Conservation (phyloP, 495 filamentous ascomycete species). For the Aspergillus sclerotiicarbonarius region DNA sequence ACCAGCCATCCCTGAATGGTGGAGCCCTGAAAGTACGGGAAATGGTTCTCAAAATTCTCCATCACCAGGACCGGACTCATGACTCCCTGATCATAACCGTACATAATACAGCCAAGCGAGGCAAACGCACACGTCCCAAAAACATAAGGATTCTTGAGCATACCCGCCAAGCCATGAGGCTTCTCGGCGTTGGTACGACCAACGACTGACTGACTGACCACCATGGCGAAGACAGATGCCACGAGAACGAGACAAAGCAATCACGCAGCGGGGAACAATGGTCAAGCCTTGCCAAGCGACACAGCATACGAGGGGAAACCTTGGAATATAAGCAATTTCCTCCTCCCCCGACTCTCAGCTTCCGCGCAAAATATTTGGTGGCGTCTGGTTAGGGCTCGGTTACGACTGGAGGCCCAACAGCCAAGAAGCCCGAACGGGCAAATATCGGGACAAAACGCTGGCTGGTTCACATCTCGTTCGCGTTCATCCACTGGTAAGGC, state of each 20-base stretch:
- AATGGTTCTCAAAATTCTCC: constrained; percentile 39
- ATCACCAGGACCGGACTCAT: constrained; percentile 57
- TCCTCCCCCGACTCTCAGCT: not conserved
- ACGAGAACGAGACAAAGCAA: too few species aligned
- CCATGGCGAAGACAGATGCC: not conserved
- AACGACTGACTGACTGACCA: constrained; percentile 3
- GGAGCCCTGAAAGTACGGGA: constrained; percentile 52
- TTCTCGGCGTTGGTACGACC: constrained; percentile 2
- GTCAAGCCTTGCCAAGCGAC: not conserved
- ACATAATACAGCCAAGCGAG: constrained; percentile 63
- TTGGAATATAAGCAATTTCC: not conserved
- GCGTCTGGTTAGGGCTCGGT: not conserved
- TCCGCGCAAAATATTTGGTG: not conserved
- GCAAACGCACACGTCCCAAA: constrained; percentile 49
- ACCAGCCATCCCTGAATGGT: constrained; percentile 74
- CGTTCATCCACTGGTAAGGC: not conserved
- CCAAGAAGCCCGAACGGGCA: not conserved
- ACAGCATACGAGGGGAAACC: not conserved
- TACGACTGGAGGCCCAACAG: not conserved
- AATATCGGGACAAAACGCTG: not conserved
- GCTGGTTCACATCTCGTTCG: not conserved
- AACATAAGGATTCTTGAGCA: constrained; percentile 6
- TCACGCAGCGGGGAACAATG: too few species aligned
- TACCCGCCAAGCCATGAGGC: constrained; percentile 5
- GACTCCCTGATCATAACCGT: constrained; percentile 77